Percentiles rank a stretch among this genome's conserved stretches.
Conservation (phyloP, 2,329 filamentous ascomycete species). For the Aspergillus sp. region DNA sequence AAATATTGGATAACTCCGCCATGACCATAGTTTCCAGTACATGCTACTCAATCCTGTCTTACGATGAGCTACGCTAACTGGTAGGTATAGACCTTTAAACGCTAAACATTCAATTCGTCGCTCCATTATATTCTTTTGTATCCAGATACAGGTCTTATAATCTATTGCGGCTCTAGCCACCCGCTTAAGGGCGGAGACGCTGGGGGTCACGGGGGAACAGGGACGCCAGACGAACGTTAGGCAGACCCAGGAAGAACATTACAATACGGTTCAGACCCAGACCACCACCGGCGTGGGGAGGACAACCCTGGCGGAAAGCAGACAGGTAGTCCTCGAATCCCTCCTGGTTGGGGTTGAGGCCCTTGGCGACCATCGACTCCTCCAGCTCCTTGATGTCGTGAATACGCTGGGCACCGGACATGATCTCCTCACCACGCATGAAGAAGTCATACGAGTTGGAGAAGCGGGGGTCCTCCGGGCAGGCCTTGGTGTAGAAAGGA, state of each 20-base stretch:
- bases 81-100: not conserved
- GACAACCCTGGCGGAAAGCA: constrained; percentile 65
- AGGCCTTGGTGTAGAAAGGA: constrained; percentile 89
- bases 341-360: constrained; percentile 60
- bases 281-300: constrained; percentile 66
- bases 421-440: constrained; percentile 70
- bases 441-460: constrained; percentile 72
- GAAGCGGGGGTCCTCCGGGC: constrained; percentile 65
- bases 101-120: constrained; percentile 15
- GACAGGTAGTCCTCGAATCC: constrained; percentile 66
- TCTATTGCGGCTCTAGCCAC: not conserved
- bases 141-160: constrained; percentile 7
- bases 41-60: not conserved
- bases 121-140: constrained; percentile 20
- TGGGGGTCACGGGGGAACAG: constrained; percentile 66
- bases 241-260: constrained; percentile 66
- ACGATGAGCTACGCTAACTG: not conserved
- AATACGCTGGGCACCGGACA: constrained; percentile 68
- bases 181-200: constrained; percentile 48
- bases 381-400: constrained; percentile 62
- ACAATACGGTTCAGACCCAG: constrained; percentile 68
- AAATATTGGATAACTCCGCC: too few relatives aligned
- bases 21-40: too few relatives aligned
- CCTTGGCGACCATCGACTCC: constrained; percentile 60
- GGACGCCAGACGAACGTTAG: constrained; percentile 63